A percentile compares a stretch with the other conserved stretches of the same genome.
Conservation (phyloP, 78 protist species). For the Mantamonas sphyraenae region DNA sequence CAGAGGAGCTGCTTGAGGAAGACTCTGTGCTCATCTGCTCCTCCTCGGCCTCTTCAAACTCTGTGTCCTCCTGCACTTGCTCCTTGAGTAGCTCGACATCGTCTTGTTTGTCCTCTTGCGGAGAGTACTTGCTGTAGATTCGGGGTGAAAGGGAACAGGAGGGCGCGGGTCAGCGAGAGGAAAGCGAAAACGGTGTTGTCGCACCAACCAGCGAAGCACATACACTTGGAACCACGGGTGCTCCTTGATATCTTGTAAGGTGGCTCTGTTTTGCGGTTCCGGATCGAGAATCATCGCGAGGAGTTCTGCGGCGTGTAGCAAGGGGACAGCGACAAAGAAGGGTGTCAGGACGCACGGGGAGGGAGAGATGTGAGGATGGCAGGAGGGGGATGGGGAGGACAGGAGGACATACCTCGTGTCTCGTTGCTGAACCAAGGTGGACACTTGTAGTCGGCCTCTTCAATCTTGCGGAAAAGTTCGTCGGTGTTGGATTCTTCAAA, state of each 20-base stretch:
- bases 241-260: slow-evolving; percentile 20
- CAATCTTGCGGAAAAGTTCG: slow-evolving; percentile 26
- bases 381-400: too few relatives aligned
- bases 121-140: too few relatives aligned
- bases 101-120: too few relatives aligned
- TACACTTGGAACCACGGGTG: slow-evolving; percentile 26
- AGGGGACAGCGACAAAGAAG: background rate
- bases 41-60: background rate
- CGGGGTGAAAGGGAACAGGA: background rate
- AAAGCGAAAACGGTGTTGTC: background rate
- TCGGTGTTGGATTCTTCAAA: slow-evolving; percentile 19
- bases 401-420: background rate
- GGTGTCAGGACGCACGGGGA: background rate
- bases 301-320: background rate
- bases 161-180: background rate
- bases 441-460: slow-evolving; percentile 5
- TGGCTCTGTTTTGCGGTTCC: slow-evolving; percentile 5
- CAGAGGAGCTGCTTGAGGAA: background rate
- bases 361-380: background rate
- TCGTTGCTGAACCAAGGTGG: slow-evolving; percentile 9
- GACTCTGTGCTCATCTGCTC: background rate
- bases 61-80: background rate
- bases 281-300: slow-evolving; percentile 5
- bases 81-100: background rate
- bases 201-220: background rate